A percentile compares a stretch with the other conserved stretches of the same genome.
These are phyloP conservation scores for Alternaria brassicae DNA, from an alignment of 2,329 filamentous ascomycete species.

Conservation along the genomic window DNA sequence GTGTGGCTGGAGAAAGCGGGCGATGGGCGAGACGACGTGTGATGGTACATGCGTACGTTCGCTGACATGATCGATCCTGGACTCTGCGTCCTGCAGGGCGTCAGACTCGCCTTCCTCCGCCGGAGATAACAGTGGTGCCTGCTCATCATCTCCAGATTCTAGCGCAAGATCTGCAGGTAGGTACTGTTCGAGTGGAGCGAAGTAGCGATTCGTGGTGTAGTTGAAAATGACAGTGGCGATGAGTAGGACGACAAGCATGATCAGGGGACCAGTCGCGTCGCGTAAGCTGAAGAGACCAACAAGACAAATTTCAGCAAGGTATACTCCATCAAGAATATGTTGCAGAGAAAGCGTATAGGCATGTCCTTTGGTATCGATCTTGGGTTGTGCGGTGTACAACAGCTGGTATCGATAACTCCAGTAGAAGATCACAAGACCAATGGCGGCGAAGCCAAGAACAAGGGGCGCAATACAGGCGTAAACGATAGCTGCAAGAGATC, in stretches of 20 bases:
- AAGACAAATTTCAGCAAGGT: conserved; percentile 81
- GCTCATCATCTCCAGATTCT: conserved; percentile 34
- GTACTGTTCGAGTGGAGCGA: conserved; percentile 46
- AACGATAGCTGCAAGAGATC: conserved; percentile 67
- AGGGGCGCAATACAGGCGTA: conserved; percentile 89
- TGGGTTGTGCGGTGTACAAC: conserved; percentile 81
- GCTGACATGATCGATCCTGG: conserved; percentile 38
- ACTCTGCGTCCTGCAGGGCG: conserved; percentile 26
- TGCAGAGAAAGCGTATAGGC: conserved; percentile 88
- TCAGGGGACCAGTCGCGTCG: conserved; percentile 42
- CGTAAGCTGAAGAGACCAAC: conserved; percentile 75
- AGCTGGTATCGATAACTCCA: conserved; percentile 90
- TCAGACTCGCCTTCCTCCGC: conserved; percentile 42
- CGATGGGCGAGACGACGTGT: conserved; percentile 37
- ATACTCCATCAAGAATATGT: conserved; percentile 83
- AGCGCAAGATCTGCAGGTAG: conserved; percentile 44
- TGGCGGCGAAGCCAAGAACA: conserved; percentile 79
- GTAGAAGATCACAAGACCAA: conserved; percentile 82
- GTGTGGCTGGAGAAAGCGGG: conserved; percentile 47
- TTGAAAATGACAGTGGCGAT: conserved; percentile 44
- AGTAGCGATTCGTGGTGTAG: conserved; percentile 43
- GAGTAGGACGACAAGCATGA: conserved; percentile 44
- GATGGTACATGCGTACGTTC: conserved; percentile 34
- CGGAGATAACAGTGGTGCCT: conserved; percentile 39
- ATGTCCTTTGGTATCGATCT: conserved; percentile 85